Evolutionary conservation across 2,329 filamentous ascomycete genomes (phyloP).

Genomic region (Dothideomycetes sp.): DNA sequence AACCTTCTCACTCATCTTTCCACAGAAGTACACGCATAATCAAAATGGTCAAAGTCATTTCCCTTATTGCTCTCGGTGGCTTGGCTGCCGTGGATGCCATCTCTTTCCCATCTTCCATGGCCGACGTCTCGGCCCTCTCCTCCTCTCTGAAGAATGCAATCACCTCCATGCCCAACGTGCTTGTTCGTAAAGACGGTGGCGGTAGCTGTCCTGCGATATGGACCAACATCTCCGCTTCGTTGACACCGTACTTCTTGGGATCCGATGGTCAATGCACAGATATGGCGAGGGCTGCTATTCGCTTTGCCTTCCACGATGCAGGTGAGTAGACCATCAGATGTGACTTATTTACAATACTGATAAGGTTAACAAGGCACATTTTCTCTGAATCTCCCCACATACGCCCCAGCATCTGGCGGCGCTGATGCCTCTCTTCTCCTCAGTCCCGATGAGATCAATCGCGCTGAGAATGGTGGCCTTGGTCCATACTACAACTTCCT

Average conservation of each 20-base stretch:
- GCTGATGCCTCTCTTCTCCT: slow-evolving; percentile 32
- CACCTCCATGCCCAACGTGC: slow-evolving; percentile 1
- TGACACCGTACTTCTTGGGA: slow-evolving; percentile 17
- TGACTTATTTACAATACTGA: not conserved
- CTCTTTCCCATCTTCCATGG: no score
- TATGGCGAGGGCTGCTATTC: slow-evolving; percentile 21
- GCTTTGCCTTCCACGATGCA: slow-evolving; percentile 23
- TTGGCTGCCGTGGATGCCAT: no score
- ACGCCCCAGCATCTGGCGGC: slow-evolving; percentile 22
- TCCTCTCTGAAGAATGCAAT: slow-evolving; percentile 7
- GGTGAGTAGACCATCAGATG: not conserved
- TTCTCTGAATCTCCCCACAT: slow-evolving; percentile 12
- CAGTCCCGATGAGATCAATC: slow-evolving; percentile 22
- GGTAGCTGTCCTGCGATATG: slow-evolving; percentile 19
- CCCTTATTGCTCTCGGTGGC: no score
- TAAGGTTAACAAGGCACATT: slow-evolving; percentile 11
- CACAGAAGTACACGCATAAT: no score
- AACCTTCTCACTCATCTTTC: no score
- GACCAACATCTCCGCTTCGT: slow-evolving; percentile 18
- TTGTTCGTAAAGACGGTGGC: slow-evolving; percentile 1
- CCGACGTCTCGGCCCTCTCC: slow-evolving; percentile 1
- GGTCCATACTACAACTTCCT: slow-evolving; percentile 29
- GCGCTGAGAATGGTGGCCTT: slow-evolving; percentile 35
- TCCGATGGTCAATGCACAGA: slow-evolving; percentile 20
- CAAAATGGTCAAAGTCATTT: no score